Base-by-base conservation (phyloP, 352 stramenopile species). In the Phytophthora sp. region DNA sequence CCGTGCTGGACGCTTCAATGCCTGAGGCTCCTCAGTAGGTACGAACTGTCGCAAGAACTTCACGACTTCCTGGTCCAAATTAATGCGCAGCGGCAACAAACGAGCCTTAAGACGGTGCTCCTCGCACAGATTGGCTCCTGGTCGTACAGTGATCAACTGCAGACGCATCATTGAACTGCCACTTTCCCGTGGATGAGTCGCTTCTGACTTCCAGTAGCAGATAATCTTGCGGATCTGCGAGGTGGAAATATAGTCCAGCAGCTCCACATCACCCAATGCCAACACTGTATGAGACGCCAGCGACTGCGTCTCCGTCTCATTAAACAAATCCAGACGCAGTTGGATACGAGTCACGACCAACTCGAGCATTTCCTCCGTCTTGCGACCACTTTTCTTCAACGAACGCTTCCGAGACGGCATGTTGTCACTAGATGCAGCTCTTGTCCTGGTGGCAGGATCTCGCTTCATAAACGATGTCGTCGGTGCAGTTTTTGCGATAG, bases 361-460 rank as follows among this genome's bases (percentile, higher is more conserved):
- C 65, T 96, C 88, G 1, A 96, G 74, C 88, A 96, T 96, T 70
- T 96, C 86, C 61, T 96, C 88, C 0, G 88, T 96, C 64, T 96
- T 96, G 7, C 88, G 75, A 5, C 87, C 85, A 44, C 75, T 89
- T 58, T 91, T 94, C 59, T 90, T 95, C 24, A 90, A 67, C 2
- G 79, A 88, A 7, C 82, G 78, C 59, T 91, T 91, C 31, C 80
- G 57, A 51, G 71, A 62, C 12, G 44, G 56, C 4, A 39, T 55
- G 2, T 26, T 27, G 11, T 57, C 59, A 41, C 46, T 79, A 31
- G 66, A 78, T 3, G 53, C 53, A 36, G 70, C 44, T 21, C 66
- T 52, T 20, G 33, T 65, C 51, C 67, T 69, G 27, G 50, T 72
- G 13, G 54, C 55, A 30, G 63, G 71, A 7, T 85, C 66, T 27